Evolutionary conservation across 441 rosid species (phyloP), one percentile per base, ranked within the genome.

Genomic region (Flueggea neowawraea): DNA sequence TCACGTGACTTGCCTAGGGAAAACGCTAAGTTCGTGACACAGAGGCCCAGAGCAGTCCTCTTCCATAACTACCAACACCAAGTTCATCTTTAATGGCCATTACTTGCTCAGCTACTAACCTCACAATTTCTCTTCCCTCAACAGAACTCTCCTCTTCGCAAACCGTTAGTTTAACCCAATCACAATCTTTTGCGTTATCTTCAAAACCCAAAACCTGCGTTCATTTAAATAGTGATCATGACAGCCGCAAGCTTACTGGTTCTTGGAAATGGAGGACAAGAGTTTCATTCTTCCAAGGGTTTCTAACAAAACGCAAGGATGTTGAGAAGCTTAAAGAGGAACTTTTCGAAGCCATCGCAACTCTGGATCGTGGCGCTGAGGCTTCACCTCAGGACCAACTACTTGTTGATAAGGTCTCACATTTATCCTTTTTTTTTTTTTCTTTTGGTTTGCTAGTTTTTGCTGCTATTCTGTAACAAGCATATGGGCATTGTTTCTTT

Each of bases 401-500:
- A n/a, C 68, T 43, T 3, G 74, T 85, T 28, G 80, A 79, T 76
- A 68, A 81, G 88, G 91, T 88, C 39, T 55, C 41, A 0, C 41
- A 1, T 8, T 36, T 36, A 36, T 5, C 9, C 41, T 36, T 36
- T 36, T 36, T 8, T 36, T 36, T 36, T 33, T 6, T 33, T 6
- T 33, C 39, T n/a, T n/a, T 22, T 22, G 28, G 1, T 22, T 22
- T 22, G 28, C 28, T 22, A 22, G 28, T 22, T 22, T 22, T 22
- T 22, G 28, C 28, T 22, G 28, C 28, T 22, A 22, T 22, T 22
- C 2, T 22, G 28, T 22, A 22, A 22, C 28, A 22, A 22, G 1
- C 28, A 22, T 22, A 22, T 22, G 28, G 28, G 28, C 28, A 22
- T 22, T 22, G 28, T 22, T 22, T 22, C 28, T 22, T 22, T 22